These are phyloP conservation scores for Spinacia oleracea DNA, from an alignment of 179 eudicot genomes.

Conservation along the genomic window DNA sequence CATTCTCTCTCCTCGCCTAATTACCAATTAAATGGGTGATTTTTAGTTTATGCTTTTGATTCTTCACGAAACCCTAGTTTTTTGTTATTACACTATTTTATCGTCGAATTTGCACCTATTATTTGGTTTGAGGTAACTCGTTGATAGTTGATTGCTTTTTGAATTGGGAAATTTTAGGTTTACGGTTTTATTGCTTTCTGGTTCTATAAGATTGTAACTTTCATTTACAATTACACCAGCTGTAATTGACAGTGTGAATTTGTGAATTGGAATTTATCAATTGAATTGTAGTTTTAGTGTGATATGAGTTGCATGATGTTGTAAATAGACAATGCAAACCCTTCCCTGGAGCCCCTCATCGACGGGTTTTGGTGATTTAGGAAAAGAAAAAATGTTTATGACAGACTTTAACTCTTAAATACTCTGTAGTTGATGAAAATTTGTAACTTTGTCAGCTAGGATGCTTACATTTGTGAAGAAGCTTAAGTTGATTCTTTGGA, in stretches of 20 bases:
- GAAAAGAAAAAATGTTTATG: background rate
- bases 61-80: slow-evolving; percentile 16
- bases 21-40: background rate
- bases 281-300: background rate
- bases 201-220: background rate
- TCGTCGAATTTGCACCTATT: background rate
- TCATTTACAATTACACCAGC: background rate
- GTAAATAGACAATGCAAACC: background rate
- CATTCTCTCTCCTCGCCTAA: background rate
- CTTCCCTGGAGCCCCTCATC: too few species aligned
- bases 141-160: background rate
- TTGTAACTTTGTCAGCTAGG: background rate
- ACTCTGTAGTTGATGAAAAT: background rate
- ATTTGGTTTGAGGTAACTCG: background rate
- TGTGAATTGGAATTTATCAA: background rate
- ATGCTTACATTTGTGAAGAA: background rate
- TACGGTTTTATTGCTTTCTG: background rate
- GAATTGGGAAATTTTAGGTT: background rate
- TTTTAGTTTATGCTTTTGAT: background rate
- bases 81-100: background rate
- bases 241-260: background rate
- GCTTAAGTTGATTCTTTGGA: background rate
- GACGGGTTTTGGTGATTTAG: background rate
- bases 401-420: background rate
- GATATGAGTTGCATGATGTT: background rate